Conservation (phyloP, 768 basidiomycete genomes). For the Kwoniella europaea region DNA sequence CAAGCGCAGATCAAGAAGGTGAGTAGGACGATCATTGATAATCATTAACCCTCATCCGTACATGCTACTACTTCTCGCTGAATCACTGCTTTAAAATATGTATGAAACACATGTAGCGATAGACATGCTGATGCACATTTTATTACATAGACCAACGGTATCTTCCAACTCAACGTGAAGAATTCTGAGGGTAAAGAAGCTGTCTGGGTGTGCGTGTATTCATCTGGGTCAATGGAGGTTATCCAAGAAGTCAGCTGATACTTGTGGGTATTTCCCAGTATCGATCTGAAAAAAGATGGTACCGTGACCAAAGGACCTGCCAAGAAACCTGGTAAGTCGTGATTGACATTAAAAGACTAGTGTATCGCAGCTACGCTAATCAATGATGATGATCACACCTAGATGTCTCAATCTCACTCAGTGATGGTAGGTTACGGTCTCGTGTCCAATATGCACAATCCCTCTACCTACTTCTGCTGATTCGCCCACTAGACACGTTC, state of each 20-base stretch:
- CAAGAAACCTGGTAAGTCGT: constrained; percentile 51
- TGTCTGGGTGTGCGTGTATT: constrained; percentile 36
- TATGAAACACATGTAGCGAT: no score
- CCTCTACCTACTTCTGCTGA: no score
- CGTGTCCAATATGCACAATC: no score
- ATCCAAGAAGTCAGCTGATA: neutral
- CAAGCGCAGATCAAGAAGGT: constrained; percentile 58
- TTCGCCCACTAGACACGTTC: constrained; percentile 64
- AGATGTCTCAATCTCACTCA: constrained; percentile 78
- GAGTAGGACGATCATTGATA: constrained; percentile 8
- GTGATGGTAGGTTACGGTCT: constrained; percentile 47
- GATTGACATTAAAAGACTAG: neutral
- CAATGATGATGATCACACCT: constrained; percentile 55
- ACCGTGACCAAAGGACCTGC: constrained; percentile 48
- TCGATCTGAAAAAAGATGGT: constrained; percentile 78
- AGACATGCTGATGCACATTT: constrained; percentile 9
- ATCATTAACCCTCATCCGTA: no score
- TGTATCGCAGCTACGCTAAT: constrained; percentile 39
- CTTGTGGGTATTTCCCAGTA: constrained; percentile 61
- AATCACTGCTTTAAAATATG: no score
- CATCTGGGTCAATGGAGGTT: neutral
- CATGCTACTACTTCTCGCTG: no score
- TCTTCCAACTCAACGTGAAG: constrained; percentile 82
- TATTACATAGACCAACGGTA: constrained; percentile 72
- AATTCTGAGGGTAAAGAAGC: constrained; percentile 65